These are phyloP conservation scores for Sarcomyxa edulis DNA, from an alignment of 768 basidiomycete species.

Conservation along the genomic window DNA sequence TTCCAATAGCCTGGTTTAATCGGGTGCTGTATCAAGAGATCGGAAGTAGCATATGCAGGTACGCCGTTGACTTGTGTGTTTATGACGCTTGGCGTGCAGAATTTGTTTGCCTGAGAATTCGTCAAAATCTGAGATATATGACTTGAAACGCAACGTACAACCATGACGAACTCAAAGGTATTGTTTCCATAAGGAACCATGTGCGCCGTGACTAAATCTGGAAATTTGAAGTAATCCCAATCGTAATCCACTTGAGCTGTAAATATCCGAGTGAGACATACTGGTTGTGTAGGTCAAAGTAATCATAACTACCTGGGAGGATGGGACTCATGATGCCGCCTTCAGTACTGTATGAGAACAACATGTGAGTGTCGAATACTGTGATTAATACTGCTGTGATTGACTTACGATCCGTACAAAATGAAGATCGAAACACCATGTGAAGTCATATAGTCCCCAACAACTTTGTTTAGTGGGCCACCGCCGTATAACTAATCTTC, in stretches of 20 bases:
- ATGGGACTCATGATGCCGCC: slow-evolving; percentile 14
- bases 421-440: slow-evolving; percentile 25
- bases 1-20: slow-evolving; percentile 15
- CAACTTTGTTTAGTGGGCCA: slow-evolving; percentile 26
- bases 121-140: background rate
- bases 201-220: slow-evolving; percentile 1
- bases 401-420: slow-evolving; percentile 27
- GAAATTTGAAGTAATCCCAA: slow-evolving; percentile 16
- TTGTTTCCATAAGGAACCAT: slow-evolving; percentile 11
- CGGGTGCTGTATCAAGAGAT: slow-evolving; percentile 20
- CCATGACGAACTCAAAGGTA: slow-evolving; percentile 11
- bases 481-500: slow-evolving; percentile 26
- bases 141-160: slow-evolving; percentile 7
- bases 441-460: slow-evolving; percentile 25
- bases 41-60: slow-evolving; percentile 13
- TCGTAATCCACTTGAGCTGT: too few relatives aligned
- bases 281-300: too few relatives aligned
- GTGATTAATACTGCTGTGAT: background rate
- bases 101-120: slow-evolving; percentile 1
- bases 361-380: background rate
- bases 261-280: too few relatives aligned
- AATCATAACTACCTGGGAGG: slow-evolving; percentile 13
- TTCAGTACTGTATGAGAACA: slow-evolving; percentile 8
- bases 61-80: slow-evolving; percentile 9
- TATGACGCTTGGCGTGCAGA: slow-evolving; percentile 3